phyloP scores from a whole-genome alignment of 2,329 filamentous ascomycete species.

The Phialophora verrucosa region DNA sequence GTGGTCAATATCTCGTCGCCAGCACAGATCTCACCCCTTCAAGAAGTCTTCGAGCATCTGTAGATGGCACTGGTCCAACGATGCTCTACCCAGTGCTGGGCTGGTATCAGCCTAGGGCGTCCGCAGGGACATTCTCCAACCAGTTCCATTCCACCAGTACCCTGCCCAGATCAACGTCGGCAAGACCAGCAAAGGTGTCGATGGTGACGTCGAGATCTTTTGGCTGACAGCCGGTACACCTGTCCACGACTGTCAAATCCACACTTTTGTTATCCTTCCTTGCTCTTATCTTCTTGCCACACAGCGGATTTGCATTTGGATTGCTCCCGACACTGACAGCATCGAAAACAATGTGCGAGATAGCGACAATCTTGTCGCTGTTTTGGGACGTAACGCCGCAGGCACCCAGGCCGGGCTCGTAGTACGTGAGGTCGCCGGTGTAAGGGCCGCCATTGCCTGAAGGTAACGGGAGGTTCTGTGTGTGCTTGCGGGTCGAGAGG shows the following conservation, averaged over 20 bases:
- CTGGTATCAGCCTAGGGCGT: constrained; percentile 24
- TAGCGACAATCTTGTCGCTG: constrained; percentile 67
- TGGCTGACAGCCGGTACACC: constrained; percentile 60
- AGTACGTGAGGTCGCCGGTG: constrained; percentile 73
- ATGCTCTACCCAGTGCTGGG: background rate
- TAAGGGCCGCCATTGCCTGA: constrained; percentile 57
- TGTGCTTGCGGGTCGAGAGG: constrained; percentile 31
- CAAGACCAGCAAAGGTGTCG: constrained; percentile 56
- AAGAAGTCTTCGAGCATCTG: background rate
- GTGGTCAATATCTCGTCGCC: background rate
- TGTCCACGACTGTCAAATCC: constrained; percentile 71
- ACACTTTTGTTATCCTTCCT: constrained; percentile 59
- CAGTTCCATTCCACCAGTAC: constrained; percentile 59
- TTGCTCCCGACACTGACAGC: constrained; percentile 58
- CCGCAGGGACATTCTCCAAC: constrained; percentile 48
- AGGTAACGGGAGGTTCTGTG: constrained; percentile 58
- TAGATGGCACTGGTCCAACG: background rate
- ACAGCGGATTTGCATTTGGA: constrained; percentile 70
- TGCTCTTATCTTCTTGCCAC: constrained; percentile 70
- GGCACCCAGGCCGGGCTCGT: constrained; percentile 68
- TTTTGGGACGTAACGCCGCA: constrained; percentile 66
- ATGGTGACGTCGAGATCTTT: constrained; percentile 59
- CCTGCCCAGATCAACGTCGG: constrained; percentile 53
- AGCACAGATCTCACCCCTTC: background rate
- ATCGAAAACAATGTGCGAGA: constrained; percentile 72